These are phyloP conservation scores for Ustilago tritici DNA, from an alignment of 1,284 basidiomycete genomes.

Conservation along the genomic window DNA sequence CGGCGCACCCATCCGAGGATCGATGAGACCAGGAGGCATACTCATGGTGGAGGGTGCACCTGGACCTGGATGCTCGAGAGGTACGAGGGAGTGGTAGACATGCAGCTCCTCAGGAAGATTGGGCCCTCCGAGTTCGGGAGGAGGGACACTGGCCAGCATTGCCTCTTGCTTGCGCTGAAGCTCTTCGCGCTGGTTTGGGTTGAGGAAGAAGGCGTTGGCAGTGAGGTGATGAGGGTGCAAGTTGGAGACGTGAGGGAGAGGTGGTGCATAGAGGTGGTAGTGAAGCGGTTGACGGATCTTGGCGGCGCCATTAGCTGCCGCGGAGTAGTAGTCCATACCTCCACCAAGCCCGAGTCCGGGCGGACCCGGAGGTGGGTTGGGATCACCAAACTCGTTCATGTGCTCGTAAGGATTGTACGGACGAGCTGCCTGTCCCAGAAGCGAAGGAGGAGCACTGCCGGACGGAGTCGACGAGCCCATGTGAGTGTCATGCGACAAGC, in stretches of 20 bases:
- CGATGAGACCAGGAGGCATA: constrained; percentile 48
- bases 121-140: constrained; percentile 71
- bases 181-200: constrained; percentile 81
- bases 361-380: constrained; percentile 32
- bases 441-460: not conserved
- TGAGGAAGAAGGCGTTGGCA: constrained; percentile 75
- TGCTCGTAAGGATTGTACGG: constrained; percentile 61
- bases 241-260: constrained; percentile 74
- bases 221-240: constrained; percentile 72
- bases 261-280: constrained; percentile 87
- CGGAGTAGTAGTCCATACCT: constrained; percentile 48
- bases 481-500: constrained; percentile 27
- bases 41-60: constrained; percentile 39
- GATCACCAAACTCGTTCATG: constrained; percentile 62
- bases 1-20: constrained; percentile 58
- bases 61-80: constrained; percentile 74
- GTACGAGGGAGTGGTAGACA: constrained; percentile 88
- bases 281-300: constrained; percentile 75
- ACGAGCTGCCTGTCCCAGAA: constrained; percentile 15
- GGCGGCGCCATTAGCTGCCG: constrained; percentile 37
- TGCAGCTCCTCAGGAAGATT: constrained; percentile 87
- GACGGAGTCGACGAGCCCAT: constrained; percentile 28
- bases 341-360: constrained; percentile 43
- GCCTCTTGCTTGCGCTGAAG: constrained; percentile 85
- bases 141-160: constrained; percentile 72